Evolutionary conservation across 1,284 basidiomycete genomes (phyloP), one percentile per base, ranked within the genome.

Genomic region (Schizopora paradoxa): DNA sequence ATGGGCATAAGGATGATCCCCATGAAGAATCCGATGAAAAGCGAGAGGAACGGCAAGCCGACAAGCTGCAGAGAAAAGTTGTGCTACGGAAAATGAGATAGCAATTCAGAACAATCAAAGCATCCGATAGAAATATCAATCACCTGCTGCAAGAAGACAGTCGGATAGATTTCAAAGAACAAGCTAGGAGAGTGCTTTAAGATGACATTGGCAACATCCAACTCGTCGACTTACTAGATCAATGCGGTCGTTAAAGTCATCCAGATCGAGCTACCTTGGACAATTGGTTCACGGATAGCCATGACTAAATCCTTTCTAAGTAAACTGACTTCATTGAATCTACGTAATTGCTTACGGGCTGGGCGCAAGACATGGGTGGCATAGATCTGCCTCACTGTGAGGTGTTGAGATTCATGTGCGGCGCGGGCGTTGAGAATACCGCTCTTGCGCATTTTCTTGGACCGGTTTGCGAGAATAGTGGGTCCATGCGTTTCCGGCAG

Each of bases 401-500:
- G 19, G 13, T 42, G 43, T 19, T 54, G 46, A 7, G 58, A 36
- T 39, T 61, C 56, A 26, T 58, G 55, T 4, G 54, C 52, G 5
- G 58, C 54, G 33, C 50, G 45, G 2, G 56, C 55, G 23, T 56
- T 51, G 3, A 33, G 8, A 13, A 5, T 34, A 1, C 58, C 58
- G 14, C 45, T 37, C 8, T 48, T 50, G 2, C 58, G 51, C 25
- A 60, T 39, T 8, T 38, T 35, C 18, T 44, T 47, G 1, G 58
- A 52, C 11, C 58, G 51, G 19, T 36, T 25, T 16, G 43, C 45
- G 6, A 61, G 54, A 19, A 61, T 57, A 1, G 51, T 54, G 0
- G 60, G 60, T 0, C 50, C 52, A 26, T 61, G 54, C 0, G 58
- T 56, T 36, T 61, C 60, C 4, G 55, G 57, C 6, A 60, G 47